Base-by-base conservation (phyloP, 2,329 filamentous ascomycete species). In the Colletotrichum navitas region DNA sequence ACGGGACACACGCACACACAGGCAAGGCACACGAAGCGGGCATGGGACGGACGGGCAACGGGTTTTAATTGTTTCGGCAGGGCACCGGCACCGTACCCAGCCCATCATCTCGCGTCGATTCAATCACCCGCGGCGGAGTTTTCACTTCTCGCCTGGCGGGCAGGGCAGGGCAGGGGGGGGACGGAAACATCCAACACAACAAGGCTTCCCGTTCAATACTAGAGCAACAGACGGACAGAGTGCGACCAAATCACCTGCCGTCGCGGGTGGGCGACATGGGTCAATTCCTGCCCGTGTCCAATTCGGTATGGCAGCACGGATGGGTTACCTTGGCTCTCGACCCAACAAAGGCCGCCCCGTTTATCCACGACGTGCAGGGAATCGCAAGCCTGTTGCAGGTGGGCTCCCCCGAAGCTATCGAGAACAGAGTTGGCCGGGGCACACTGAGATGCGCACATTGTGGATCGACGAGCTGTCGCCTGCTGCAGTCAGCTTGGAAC, bases 11-110 rank as follows among this genome's bases (percentile, higher is more conserved):
- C n/a, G 26, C 7, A 51, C 43, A n/a, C 18, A 8, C 41, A 43
- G 2, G 18, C 16, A 45, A 18, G 18, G 43, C 18, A 41, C 58
- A 45, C 62, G 39, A 43, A 21, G 34, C 61, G 62, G 67, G 66
- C 61, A 60, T 58, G 70, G 41, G 41, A 39, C 10, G 66, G 70
- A 71, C 60, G 58, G 66, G 70, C 39, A 55, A 71, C 56, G 70
- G 70, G 61, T 69, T 72, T 72, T 71, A 70, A 71, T 72, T 66
- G 70, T 72, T 71, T 72, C 66, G 66, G 70, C 66, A 72, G 45
- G 65, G 29, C 59, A 68, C 45, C 59, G 59, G 39, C 65, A 59
- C 56, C 63, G 56, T 56, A 55, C 68, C 67, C 63, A 67, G 49
- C 68, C 65, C 68, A 68, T 68, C 68, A 71, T 64, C 67, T 66